Conservation (phyloP, 2,329 filamentous ascomycete genomes). For the Stagonosporopsis vannaccii region DNA sequence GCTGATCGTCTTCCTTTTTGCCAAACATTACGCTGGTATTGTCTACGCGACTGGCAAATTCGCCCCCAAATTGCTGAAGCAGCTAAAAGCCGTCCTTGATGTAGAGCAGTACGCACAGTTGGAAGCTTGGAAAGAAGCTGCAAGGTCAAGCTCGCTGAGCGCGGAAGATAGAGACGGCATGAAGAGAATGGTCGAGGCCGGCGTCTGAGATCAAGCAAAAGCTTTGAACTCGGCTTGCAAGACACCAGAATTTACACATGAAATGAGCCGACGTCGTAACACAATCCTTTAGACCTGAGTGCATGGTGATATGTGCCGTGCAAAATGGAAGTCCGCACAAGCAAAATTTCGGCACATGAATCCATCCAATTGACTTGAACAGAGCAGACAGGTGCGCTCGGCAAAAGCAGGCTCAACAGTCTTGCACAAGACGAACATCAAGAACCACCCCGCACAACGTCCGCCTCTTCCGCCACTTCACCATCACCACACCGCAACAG, state of each 20-base stretch:
- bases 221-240: background rate
- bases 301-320: background rate
- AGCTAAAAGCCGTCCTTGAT: conserved; percentile 35
- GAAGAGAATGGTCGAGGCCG: conserved; percentile 38
- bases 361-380: conserved; percentile 10
- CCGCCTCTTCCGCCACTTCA: conserved; percentile 12
- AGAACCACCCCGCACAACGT: conserved; percentile 10
- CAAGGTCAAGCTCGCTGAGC: conserved; percentile 42
- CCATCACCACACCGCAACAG: conserved; percentile 10
- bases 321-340: background rate
- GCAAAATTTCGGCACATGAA: background rate
- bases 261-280: background rate
- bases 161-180: conserved; percentile 44
- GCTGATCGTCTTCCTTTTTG: conserved; percentile 44
- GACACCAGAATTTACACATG: background rate
- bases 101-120: conserved; percentile 38
- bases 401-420: conserved; percentile 11
- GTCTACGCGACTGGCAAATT: conserved; percentile 53
- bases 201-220: background rate
- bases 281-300: background rate
- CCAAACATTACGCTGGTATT: conserved; percentile 40
- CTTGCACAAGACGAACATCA: conserved; percentile 8
- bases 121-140: conserved; percentile 49
- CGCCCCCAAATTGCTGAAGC: conserved; percentile 50
- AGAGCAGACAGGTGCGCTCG: conserved; percentile 10